These are phyloP conservation scores for Stemphylium lycopersici DNA, from an alignment of 2,329 filamentous ascomycete species.

Conservation along the genomic window DNA sequence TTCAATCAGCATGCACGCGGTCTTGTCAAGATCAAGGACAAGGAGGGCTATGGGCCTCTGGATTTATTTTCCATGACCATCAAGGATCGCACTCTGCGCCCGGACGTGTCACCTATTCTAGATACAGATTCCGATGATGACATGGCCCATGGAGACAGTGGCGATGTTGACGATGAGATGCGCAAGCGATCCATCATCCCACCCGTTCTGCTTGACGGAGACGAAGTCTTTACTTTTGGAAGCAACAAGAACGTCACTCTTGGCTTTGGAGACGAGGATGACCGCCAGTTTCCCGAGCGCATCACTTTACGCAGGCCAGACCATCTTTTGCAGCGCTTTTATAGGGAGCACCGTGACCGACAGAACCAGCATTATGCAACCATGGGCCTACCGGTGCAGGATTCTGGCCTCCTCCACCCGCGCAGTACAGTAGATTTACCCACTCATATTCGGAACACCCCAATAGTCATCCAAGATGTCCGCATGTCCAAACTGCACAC, in stretches of 20 bases:
- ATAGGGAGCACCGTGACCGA: slow-evolving; percentile 68
- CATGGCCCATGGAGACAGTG: slow-evolving; percentile 47
- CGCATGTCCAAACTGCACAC: slow-evolving; percentile 91
- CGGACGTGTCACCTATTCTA: slow-evolving; percentile 46
- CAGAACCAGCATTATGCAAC: slow-evolving; percentile 46
- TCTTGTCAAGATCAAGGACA: slow-evolving; percentile 93
- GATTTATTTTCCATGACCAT: slow-evolving; percentile 92
- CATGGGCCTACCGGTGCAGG: slow-evolving; percentile 40
- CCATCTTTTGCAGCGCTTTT: slow-evolving; percentile 75
- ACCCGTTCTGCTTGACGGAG: slow-evolving; percentile 61
- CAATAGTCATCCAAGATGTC: slow-evolving; percentile 79
- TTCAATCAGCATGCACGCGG: slow-evolving; percentile 69
- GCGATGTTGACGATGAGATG: slow-evolving; percentile 49
- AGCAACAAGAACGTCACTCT: slow-evolving; percentile 95
- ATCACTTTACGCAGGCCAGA: slow-evolving; percentile 77
- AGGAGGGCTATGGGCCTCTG: slow-evolving; percentile 92
- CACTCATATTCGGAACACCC: slow-evolving; percentile 71
- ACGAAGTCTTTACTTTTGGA: slow-evolving; percentile 92
- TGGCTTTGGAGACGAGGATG: slow-evolving; percentile 93
- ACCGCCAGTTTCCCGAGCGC: slow-evolving; percentile 90
- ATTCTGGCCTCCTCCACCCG: slow-evolving; percentile 35
- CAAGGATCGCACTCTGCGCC: slow-evolving; percentile 69
- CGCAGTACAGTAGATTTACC: slow-evolving; percentile 66
- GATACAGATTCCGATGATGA: slow-evolving; percentile 62
- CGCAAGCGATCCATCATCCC: slow-evolving; percentile 37